phyloP scores from a whole-genome alignment of 2,329 filamentous ascomycete genomes.

The Xylaria sp. region DNA sequence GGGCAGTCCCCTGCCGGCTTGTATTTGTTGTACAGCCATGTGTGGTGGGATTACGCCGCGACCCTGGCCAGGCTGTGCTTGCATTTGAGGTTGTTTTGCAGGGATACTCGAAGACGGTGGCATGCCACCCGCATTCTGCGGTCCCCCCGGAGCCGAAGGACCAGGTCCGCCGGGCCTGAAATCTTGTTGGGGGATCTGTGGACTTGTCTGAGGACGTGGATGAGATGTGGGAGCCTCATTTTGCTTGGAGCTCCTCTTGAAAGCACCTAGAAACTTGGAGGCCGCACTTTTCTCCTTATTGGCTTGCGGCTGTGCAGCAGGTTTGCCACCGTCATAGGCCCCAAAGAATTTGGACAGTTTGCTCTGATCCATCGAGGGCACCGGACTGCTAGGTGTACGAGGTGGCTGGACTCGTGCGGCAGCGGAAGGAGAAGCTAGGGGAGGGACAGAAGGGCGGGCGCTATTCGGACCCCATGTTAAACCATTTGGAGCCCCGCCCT shows the following conservation, averaged over 20 bases:
- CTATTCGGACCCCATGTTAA: conserved; percentile 39
- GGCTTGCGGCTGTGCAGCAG: conserved; percentile 35
- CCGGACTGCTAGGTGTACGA: conserved; percentile 39
- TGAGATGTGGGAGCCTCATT: conserved; percentile 34
- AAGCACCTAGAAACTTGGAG: conserved; percentile 47
- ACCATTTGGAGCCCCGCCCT: conserved; percentile 25
- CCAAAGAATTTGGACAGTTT: conserved; percentile 48
- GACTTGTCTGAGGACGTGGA: conserved; percentile 38
- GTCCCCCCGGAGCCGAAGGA: conserved; percentile 6
- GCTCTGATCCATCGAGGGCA: conserved; percentile 40
- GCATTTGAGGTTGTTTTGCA: conserved; percentile 21
- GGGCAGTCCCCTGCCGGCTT: conserved; percentile 27
- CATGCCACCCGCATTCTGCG: not conserved
- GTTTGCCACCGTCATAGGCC: conserved; percentile 39
- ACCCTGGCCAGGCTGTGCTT: conserved; percentile 38
- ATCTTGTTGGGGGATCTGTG: conserved; percentile 32
- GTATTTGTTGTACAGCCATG: conserved; percentile 40
- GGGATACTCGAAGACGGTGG: conserved; percentile 9
- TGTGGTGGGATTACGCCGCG: conserved; percentile 35
- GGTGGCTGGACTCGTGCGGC: conserved; percentile 30
- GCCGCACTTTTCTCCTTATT: conserved; percentile 48
- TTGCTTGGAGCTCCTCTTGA: conserved; percentile 46
- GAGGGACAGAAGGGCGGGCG: conserved; percentile 27
- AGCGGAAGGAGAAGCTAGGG: conserved; percentile 18
- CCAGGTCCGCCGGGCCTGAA: conserved; percentile 21